phyloP scores from a whole-genome alignment of 495 filamentous ascomycete species.

The Aspergillus carlsbadensis region DNA sequence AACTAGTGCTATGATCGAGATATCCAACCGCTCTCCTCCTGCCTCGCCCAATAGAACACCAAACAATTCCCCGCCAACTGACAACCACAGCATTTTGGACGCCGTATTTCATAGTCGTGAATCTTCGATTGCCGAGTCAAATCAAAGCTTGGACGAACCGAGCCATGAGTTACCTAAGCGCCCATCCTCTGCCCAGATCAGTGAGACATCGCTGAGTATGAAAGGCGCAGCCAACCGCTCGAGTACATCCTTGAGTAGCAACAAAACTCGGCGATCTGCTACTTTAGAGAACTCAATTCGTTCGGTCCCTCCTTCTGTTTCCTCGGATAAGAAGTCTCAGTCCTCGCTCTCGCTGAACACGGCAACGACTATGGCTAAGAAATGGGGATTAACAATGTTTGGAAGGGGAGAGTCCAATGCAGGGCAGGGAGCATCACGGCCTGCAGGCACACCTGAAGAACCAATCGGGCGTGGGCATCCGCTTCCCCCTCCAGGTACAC shows the following conservation, averaged over 20 bases:
- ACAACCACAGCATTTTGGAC: slow-evolving; percentile 29
- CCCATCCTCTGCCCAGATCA: slow-evolving; percentile 30
- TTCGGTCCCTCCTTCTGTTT: slow-evolving; percentile 28
- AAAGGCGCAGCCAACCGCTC: slow-evolving; percentile 33
- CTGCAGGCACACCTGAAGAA: slow-evolving; percentile 55
- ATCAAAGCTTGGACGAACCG: slow-evolving; percentile 25
- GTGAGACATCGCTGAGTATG: slow-evolving; percentile 27
- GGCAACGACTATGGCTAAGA: slow-evolving; percentile 75
- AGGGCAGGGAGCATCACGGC: slow-evolving; percentile 34
- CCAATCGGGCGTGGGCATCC: slow-evolving; percentile 70
- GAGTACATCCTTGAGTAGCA: slow-evolving; percentile 28
- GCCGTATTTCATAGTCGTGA: slow-evolving; percentile 27
- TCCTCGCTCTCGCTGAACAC: slow-evolving; percentile 61
- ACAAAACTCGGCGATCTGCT: slow-evolving; percentile 33
- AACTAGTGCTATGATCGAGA: slow-evolving; percentile 61
- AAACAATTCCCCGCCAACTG: slow-evolving; percentile 48
- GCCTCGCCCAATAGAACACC: slow-evolving; percentile 55
- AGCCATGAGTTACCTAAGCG: slow-evolving; percentile 17
- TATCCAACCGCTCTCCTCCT: slow-evolving; percentile 60
- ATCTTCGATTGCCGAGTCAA: slow-evolving; percentile 34
- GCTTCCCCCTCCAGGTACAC: slow-evolving; percentile 54
- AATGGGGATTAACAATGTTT: slow-evolving; percentile 78
- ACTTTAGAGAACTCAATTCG: slow-evolving; percentile 44
- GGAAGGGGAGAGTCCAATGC: slow-evolving; percentile 49
- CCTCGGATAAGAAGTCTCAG: slow-evolving; percentile 31